phyloP scores from a whole-genome alignment of 371 early-diverging fungal species.

The Mucor piriformis region DNA sequence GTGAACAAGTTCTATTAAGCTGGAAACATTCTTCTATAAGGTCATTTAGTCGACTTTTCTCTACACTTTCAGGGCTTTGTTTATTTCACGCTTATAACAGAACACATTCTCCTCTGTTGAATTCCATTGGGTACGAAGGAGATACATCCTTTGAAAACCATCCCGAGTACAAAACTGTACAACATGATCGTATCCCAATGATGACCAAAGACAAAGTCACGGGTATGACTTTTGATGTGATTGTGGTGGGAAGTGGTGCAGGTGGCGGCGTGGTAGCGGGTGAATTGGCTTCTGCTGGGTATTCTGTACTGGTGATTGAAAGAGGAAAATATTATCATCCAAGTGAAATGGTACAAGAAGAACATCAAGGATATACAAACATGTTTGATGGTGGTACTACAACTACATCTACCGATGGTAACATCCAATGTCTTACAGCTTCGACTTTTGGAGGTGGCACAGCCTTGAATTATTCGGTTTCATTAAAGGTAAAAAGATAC shows the following conservation, averaged over 20 bases:
- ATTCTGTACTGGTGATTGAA: constrained; percentile 71
- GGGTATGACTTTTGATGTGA: constrained; percentile 65
- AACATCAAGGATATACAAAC: constrained; percentile 37
- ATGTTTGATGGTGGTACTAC: constrained; percentile 47
- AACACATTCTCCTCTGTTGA: constrained; percentile 32
- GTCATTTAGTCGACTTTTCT: neutral
- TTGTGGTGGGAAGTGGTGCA: constrained; percentile 72
- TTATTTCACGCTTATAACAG: neutral
- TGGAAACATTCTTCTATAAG: constrained; percentile 20
- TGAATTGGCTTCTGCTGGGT: constrained; percentile 62
- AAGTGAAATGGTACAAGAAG: constrained; percentile 49
- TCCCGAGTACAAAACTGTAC: constrained; percentile 20
- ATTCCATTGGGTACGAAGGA: neutral
- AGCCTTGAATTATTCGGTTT: constrained; percentile 61
- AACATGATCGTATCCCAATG: constrained; percentile 31
- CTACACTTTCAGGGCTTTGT: neutral
- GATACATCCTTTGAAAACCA: constrained; percentile 1
- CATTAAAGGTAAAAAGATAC: constrained; percentile 46
- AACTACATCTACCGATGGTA: constrained; percentile 38
- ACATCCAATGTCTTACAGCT: constrained; percentile 53
- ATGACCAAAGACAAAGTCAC: constrained; percentile 31
- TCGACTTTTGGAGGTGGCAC: constrained; percentile 69
- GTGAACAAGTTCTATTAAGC: constrained; percentile 3
- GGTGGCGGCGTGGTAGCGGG: constrained; percentile 71
- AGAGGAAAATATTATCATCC: constrained; percentile 60